These are phyloP conservation scores for Exophiala aquamarina DNA, from an alignment of 2,329 filamentous ascomycete species.

Conservation along the genomic window DNA sequence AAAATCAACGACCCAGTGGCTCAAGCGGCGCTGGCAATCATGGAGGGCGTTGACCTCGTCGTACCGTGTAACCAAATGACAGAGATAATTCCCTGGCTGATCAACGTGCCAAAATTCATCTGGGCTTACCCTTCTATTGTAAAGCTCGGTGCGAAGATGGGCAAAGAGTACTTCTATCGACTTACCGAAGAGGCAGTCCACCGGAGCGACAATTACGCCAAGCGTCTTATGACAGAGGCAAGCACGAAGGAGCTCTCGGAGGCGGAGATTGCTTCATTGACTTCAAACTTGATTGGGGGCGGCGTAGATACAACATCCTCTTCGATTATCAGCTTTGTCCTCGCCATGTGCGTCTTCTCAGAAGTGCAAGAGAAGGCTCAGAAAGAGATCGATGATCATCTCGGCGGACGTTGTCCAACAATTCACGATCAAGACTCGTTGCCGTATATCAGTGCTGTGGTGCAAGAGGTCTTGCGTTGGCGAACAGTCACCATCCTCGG, in stretches of 20 bases:
- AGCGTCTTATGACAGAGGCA: constrained; percentile 49
- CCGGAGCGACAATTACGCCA: constrained; percentile 39
- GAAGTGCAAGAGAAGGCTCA: constrained; percentile 49
- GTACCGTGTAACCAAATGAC: constrained; percentile 19
- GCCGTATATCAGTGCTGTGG: constrained; percentile 38
- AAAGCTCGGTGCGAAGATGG: constrained; percentile 39
- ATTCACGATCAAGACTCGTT: constrained; percentile 36
- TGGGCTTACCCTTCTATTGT: constrained; percentile 8
- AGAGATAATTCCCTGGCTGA: constrained; percentile 35
- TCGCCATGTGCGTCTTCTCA: constrained; percentile 40
- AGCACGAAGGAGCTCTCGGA: constrained; percentile 47
- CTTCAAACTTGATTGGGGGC: constrained; percentile 43
- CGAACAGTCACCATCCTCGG: constrained; percentile 35
- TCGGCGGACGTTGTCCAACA: constrained; percentile 36
- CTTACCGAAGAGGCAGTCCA: constrained; percentile 51
- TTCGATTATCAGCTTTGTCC: constrained; percentile 32
- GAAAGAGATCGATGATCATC: constrained; percentile 45
- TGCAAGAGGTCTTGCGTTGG: constrained; percentile 41
- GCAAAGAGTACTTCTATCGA: constrained; percentile 45
- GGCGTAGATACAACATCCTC: constrained; percentile 33
- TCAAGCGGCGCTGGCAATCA: constrained; percentile 17
- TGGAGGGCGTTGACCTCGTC: constrained; percentile 23
- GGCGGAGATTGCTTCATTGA: constrained; percentile 48
- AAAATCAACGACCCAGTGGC: constrained; percentile 53
- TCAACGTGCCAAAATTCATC: constrained; percentile 43